These are phyloP conservation scores for Beauveria rudraprayagi DNA, from an alignment of 2,329 filamentous ascomycete genomes.

Conservation along the genomic window DNA sequence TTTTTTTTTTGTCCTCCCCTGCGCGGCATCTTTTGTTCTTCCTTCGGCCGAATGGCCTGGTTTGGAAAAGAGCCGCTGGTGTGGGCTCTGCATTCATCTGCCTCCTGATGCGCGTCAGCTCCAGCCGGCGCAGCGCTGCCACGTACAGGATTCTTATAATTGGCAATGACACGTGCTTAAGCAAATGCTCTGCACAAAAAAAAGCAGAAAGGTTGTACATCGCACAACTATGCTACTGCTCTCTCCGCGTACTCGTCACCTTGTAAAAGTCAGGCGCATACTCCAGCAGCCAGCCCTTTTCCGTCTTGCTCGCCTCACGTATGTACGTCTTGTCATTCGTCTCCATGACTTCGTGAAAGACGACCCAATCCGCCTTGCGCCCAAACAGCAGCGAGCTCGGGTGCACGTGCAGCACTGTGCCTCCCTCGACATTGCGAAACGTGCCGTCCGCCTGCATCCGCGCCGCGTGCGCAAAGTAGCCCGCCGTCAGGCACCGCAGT, in stretches of 20 bases:
- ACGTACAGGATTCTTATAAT: no score
- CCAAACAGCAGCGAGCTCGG: conserved; percentile 94
- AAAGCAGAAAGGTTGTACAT: neutral
- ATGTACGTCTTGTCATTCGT: conserved; percentile 84
- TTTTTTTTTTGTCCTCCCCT: neutral
- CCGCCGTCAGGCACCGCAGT: conserved; percentile 73
- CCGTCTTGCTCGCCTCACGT: conserved; percentile 83
- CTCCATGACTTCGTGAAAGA: conserved; percentile 91
- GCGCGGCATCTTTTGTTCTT: neutral
- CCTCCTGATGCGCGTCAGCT: no score
- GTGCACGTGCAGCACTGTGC: conserved; percentile 73
- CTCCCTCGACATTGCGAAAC: conserved; percentile 77
- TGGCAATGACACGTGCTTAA: neutral
- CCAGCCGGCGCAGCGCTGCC: no score
- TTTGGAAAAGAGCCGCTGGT: neutral
- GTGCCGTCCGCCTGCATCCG: conserved; percentile 90
- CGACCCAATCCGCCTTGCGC: conserved; percentile 90
- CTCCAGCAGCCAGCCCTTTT: conserved; percentile 86
- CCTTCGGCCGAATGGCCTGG: neutral
- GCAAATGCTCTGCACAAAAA: neutral
- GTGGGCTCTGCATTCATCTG: neutral
- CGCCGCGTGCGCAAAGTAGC: conserved; percentile 89
- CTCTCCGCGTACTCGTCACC: conserved; percentile 29
- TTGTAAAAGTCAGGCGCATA: conserved; percentile 80
- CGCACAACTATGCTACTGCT: conserved; percentile 8